Evolutionary conservation across 306 rosid species (phyloP), one percentile per base, ranked within the genome.

Genomic region (Gastrolobium villosum): DNA sequence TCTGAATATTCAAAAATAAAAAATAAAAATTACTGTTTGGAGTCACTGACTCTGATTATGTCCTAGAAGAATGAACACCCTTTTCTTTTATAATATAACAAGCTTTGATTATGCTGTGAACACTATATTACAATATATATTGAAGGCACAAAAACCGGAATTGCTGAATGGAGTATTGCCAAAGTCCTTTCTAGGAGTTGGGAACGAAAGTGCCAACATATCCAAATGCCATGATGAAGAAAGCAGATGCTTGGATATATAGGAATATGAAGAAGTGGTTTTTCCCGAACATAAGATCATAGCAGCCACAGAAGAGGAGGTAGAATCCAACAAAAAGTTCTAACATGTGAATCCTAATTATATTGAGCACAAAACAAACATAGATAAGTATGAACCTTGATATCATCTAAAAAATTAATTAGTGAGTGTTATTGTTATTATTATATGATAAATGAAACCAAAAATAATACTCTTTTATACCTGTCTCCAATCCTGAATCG

Each of bases 181-280:
- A 36, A 76, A 75, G 44, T 73, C 70, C 26, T 20, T 74, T 46
- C 79, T 88, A 89, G 78, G 90, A 78, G 64, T 53, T 79, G 80
- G 98, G 97, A 71, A 90, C 88, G 37, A 92, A 84, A 46, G 93
- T 92, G 83, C 98, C 98, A 76, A 86, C 80, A 54, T 92, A 88
- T 73, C 98, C 98, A 69, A 92, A 79, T n/a, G 93, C 96, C 77
- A 83, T 72, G 74, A 90, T 65, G 84, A 90, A 90, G 86, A 92
- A 94, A 43, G 94, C 93, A 34, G 68, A 6, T 8, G 97, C 79
- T 87, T 94, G 97, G 10, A 89, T 57, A 26, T 43, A 88, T 81
- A 94, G 89, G 89, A 85, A 94, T 43, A 94, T 40, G 87, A 65
- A 92, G 88, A 79, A 90, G 79, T 82, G 81, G 75, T 88, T 88